Percentiles rank a stretch among this genome's conserved stretches.
phyloP scores from a whole-genome alignment of 164 flowering plant species.

The Echeveria elegans region DNA sequence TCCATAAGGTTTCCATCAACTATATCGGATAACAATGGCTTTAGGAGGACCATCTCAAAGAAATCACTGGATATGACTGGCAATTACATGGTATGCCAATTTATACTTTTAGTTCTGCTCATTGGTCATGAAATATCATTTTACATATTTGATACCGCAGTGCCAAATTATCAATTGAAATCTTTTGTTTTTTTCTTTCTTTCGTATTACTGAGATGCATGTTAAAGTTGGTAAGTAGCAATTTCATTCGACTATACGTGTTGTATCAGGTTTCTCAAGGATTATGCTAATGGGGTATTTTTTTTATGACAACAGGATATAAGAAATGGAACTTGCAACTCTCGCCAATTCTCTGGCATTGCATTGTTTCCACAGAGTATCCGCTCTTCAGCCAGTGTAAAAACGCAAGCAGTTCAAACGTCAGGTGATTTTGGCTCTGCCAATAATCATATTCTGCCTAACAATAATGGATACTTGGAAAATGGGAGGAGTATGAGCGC shows the following conservation, averaged over 20 bases:
- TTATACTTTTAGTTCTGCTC: not conserved
- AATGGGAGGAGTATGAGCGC: conserved; percentile 23
- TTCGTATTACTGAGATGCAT: not conserved
- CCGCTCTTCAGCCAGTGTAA: conserved; percentile 37
- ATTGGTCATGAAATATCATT: not conserved
- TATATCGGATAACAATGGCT: conserved; percentile 54
- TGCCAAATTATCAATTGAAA: not conserved
- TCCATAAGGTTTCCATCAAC: conserved; percentile 40
- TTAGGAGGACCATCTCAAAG: conserved; percentile 88
- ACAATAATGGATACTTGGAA: conserved; percentile 23
- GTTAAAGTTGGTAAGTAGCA: not conserved
- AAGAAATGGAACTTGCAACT: conserved; percentile 46
- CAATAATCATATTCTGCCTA: conserved; percentile 26
- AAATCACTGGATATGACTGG: conserved; percentile 93
- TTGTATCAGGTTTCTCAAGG: not conserved
- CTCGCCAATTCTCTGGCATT: conserved; percentile 50
- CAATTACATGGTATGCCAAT: conserved; percentile 72
- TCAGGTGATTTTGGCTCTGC: conserved; percentile 27
- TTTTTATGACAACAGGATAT: conserved; percentile 56
- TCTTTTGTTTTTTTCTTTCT: not conserved
- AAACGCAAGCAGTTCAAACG: conserved; percentile 30
- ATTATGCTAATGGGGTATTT: not conserved
- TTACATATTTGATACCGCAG: not conserved
- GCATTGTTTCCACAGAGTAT: conserved; percentile 84
- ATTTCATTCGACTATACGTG: not conserved